Conservation (phyloP, 202 grass and related monocot genomes). For the Setaria viridis region DNA sequence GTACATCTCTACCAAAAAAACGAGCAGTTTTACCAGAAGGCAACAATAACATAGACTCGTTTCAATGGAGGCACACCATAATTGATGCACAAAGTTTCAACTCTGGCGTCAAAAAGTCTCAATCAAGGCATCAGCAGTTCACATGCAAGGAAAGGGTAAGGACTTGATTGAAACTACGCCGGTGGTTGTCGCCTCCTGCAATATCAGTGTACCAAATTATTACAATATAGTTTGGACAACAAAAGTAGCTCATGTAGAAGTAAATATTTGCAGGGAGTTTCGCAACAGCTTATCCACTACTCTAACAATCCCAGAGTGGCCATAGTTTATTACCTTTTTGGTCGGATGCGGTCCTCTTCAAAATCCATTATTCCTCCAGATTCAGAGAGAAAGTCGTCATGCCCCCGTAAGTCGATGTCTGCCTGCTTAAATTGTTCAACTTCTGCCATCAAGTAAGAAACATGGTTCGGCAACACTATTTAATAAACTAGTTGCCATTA, state of each 20-base stretch:
- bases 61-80: conserved; percentile 50
- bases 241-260: background rate
- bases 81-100: conserved; percentile 24
- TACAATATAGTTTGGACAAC: background rate
- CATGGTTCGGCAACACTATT: conserved; percentile 76
- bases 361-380: conserved; percentile 97
- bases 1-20: conserved; percentile 61
- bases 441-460: conserved; percentile 97
- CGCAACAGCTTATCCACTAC: background rate
- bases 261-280: background rate
- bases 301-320: background rate
- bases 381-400: conserved; percentile 87
- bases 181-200: conserved; percentile 93
- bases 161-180: conserved; percentile 61
- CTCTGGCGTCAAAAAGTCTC: conserved; percentile 55
- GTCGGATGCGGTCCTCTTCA: conserved; percentile 95
- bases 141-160: conserved; percentile 34
- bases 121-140: conserved; percentile 39
- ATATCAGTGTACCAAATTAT: conserved; percentile 36
- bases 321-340: conserved; percentile 77
- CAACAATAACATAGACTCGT: conserved; percentile 19
- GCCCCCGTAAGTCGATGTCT: conserved; percentile 79
- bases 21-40: conserved; percentile 27
- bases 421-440: conserved; percentile 98
- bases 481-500: conserved; percentile 64